A percentile compares a stretch with the other conserved stretches of the same genome.
Conservation (phyloP, 2,329 filamentous ascomycete species). For the Phoma sp. region DNA sequence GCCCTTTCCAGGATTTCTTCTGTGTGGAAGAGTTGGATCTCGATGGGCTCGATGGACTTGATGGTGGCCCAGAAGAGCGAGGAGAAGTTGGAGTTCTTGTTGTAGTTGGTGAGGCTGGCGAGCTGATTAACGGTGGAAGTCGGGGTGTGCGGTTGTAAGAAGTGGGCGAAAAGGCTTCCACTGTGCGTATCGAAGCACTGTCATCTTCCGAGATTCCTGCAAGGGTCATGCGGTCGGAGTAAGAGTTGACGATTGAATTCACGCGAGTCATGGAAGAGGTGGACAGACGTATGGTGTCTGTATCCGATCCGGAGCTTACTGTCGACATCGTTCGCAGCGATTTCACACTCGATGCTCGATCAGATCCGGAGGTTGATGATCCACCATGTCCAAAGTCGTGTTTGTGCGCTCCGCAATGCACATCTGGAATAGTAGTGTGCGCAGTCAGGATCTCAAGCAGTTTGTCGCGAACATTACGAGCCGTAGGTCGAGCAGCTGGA, state of each 20-base stretch:
- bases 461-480: conserved; percentile 50
- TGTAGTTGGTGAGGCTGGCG: conserved; percentile 22
- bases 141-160: conserved; percentile 24
- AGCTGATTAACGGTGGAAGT: conserved; percentile 21
- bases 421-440: conserved; percentile 39
- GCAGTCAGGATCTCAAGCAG: conserved; percentile 41
- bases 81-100: conserved; percentile 21
- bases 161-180: conserved; percentile 26
- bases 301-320: conserved; percentile 36
- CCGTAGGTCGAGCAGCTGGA: conserved; percentile 50
- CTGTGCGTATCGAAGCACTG: conserved; percentile 34
- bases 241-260: conserved; percentile 41
- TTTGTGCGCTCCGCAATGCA: conserved; percentile 45
- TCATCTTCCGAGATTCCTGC: conserved; percentile 43
- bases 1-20: conserved; percentile 40
- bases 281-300: conserved; percentile 40
- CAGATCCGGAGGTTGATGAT: conserved; percentile 35
- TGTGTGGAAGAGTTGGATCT: conserved; percentile 1
- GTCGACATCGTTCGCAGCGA: conserved; percentile 40
- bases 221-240: conserved; percentile 38
- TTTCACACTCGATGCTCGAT: conserved; percentile 36
- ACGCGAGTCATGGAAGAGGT: conserved; percentile 30
- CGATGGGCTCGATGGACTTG: conserved; percentile 5
- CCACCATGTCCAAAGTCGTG: conserved; percentile 36
- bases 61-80: conserved; percentile 1